A percentile compares a stretch with the other conserved stretches of the same genome.
Evolutionary conservation across 1,139 yeast species (phyloP).

Genomic region (Blastobotrys indianensis): DNA sequence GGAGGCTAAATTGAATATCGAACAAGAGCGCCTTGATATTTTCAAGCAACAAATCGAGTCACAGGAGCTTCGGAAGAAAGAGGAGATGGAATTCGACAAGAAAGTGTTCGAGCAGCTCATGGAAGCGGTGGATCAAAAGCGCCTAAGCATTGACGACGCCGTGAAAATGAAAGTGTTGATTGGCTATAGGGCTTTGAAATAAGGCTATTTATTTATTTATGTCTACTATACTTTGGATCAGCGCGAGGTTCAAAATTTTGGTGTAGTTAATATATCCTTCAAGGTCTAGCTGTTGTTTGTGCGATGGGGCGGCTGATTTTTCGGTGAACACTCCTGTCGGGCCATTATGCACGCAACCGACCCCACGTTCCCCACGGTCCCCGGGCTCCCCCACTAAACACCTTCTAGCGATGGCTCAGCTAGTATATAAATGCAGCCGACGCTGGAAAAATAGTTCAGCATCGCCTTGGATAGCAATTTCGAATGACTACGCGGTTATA

Average conservation of each 20-base stretch:
- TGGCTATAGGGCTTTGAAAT: background rate
- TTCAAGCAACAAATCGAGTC: background rate
- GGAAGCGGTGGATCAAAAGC: background rate
- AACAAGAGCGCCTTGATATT: slow-evolving; percentile 3
- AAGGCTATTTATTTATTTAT: no score
- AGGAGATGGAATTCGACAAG: background rate
- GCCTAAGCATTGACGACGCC: background rate
- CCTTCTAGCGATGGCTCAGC: background rate
- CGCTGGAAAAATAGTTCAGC: no score
- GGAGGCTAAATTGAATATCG: background rate
- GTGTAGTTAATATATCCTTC: background rate
- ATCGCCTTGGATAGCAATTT: no score
- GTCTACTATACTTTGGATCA: background rate
- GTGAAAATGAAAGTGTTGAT: background rate
- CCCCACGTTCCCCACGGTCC: background rate
- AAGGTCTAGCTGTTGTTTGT: no score
- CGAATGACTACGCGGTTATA: background rate
- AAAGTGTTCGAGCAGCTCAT: background rate
- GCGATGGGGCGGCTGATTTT: no score
- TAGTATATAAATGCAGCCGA: no score
- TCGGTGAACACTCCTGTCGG: background rate
- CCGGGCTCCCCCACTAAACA: background rate
- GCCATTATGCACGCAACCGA: background rate
- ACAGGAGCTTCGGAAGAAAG: background rate
- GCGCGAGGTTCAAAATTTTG: no score